Base-by-base conservation (phyloP, 495 filamentous ascomycete species). In the Annulohypoxylon bovei region DNA sequence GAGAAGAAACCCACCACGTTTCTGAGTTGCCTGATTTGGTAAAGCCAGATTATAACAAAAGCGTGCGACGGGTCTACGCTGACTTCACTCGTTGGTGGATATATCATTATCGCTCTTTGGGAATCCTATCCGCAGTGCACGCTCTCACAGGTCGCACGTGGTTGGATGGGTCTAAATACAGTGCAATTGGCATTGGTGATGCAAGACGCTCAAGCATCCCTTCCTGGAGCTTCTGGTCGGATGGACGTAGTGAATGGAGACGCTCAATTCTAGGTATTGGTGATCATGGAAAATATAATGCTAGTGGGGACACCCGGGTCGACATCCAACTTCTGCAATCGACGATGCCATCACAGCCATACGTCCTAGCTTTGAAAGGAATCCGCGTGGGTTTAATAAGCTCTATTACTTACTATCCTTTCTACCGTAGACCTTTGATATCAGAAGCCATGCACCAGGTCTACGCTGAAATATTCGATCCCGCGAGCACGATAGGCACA, bases 401-500 rank as follows among this genome's bases (percentile, higher is more conserved):
- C 30, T 55, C 28, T 22, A 55, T 32, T 37, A 7, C 30, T 20
- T 39, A 55, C 14, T 55, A 55, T 12, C 52, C 52, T 35, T 22
- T 55, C 52, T 23, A 55, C 18, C 52, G 28, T 12, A 55, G n/a
- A n/a, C n/a, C n/a, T n/a, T n/a, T n/a, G n/a, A n/a, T n/a, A n/a
- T n/a, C n/a, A n/a, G n/a, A n/a, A n/a, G n/a, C n/a, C n/a, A n/a
- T n/a, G n/a, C n/a, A 55, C 22, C 52, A 55, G 23, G 52, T 39
- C 6, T 55, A 55, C 18, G 52, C 52, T 23, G 14, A 23, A 7
- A 37, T 55, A 20, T 37, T 55, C 52, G 52, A 55, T 7, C 52
- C 52, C 7, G 30, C 52, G 30, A 39, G 52, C 52, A 39, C 52
- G 52, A 55, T 55, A 37, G 32, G 52, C 18, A 55, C 52, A 9